These are phyloP conservation scores for Scenedesmus sp. DNA, from an alignment of 163 green algal species.

Conservation along the genomic window DNA sequence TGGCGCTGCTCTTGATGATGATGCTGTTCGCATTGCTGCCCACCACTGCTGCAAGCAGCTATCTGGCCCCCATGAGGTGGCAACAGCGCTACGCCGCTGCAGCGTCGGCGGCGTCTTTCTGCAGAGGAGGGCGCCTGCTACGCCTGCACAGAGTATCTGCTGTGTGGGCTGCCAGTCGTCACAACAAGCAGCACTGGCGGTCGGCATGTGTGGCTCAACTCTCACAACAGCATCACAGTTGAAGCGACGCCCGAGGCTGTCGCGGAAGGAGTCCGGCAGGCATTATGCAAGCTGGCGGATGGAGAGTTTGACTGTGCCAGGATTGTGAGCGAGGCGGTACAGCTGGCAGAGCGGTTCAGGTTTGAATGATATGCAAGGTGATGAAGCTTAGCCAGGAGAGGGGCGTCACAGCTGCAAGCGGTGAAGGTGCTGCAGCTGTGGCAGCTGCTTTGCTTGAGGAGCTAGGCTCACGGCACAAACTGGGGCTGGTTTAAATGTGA, in stretches of 20 bases:
- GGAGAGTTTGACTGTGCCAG: background rate
- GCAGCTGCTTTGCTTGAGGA: background rate
- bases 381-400: background rate
- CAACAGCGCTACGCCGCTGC: background rate
- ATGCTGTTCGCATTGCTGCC: background rate
- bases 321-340: background rate
- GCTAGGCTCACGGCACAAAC: background rate
- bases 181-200: conserved; percentile 18
- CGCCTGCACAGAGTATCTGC: conserved; percentile 7
- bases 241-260: background rate
- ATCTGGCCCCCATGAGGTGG: background rate
- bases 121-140: conserved; percentile 2
- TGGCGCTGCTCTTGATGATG: background rate
- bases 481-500: background rate
- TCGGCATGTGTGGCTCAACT: background rate
- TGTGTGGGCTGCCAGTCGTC: conserved; percentile 5
- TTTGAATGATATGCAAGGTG: background rate
- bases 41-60: background rate
- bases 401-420: background rate
- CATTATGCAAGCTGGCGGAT: background rate
- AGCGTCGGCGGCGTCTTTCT: conserved; percentile 13
- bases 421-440: background rate
- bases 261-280: background rate
- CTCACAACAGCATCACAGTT: conserved; percentile 14
- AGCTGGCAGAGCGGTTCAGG: background rate